Evolutionary conservation across 1,139 yeast genomes (phyloP).

Genomic region (Saccharomyces hybrid): DNA sequence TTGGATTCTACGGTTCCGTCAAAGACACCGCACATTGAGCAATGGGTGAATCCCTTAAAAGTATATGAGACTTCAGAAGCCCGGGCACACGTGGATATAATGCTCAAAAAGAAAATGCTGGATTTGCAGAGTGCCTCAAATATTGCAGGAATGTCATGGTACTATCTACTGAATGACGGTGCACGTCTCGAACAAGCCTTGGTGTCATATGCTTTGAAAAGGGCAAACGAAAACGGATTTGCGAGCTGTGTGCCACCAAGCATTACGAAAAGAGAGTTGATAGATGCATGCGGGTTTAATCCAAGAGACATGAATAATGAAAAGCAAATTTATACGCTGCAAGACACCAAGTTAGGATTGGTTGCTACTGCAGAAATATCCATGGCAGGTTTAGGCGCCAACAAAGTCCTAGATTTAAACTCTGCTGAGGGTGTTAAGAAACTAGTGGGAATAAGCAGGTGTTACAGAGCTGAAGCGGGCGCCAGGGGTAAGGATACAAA

Average conservation of each 20-base stretch:
- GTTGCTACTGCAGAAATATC: slow-evolving; percentile 97
- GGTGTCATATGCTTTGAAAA: slow-evolving; percentile 63
- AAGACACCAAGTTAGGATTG: slow-evolving; percentile 48
- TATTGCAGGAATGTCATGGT: slow-evolving; percentile 84
- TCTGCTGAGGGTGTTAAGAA: slow-evolving; percentile 33
- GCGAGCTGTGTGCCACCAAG: slow-evolving; percentile 75
- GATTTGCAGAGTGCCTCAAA: slow-evolving; percentile 68
- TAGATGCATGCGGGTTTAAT: slow-evolving; percentile 88
- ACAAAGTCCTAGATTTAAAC: slow-evolving; percentile 34
- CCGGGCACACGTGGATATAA: slow-evolving; percentile 59
- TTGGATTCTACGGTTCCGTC: slow-evolving; percentile 46
- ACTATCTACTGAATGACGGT: slow-evolving; percentile 77
- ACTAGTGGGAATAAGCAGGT: slow-evolving; percentile 76
- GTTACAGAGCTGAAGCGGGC: slow-evolving; percentile 96
- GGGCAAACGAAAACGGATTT: slow-evolving; percentile 65
- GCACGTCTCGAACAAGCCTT: slow-evolving; percentile 87
- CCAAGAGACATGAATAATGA: slow-evolving; percentile 89
- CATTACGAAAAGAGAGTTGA: slow-evolving; percentile 67
- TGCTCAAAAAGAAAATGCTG: slow-evolving; percentile 37
- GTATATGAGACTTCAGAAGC: slow-evolving; percentile 23
- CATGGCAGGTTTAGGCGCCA: slow-evolving; percentile 63
- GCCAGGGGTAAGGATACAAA: slow-evolving; percentile 90
- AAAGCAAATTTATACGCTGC: slow-evolving; percentile 71
- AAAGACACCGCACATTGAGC: slow-evolving; percentile 40
- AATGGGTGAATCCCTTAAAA: slow-evolving; percentile 42